These are phyloP conservation scores for Zygosaccharomyces siamensis DNA, from an alignment of 805 yeast species.

Conservation along the genomic window DNA sequence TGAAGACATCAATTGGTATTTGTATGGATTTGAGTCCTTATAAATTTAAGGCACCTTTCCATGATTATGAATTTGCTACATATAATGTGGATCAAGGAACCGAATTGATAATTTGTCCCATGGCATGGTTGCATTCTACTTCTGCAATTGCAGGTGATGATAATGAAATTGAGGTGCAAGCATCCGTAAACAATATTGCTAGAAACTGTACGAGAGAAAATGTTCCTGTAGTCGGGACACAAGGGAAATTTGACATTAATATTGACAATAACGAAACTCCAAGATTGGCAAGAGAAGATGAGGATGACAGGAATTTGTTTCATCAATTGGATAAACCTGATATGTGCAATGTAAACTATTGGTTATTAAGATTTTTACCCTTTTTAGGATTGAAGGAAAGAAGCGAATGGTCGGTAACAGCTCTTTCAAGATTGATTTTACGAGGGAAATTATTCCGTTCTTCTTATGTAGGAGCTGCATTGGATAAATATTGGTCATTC, in stretches of 20 bases:
- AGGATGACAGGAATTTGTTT: slow-evolving; percentile 12
- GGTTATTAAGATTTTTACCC: slow-evolving; percentile 70
- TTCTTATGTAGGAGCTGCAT: slow-evolving; percentile 24
- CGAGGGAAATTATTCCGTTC: background rate
- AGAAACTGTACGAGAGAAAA: slow-evolving; percentile 11
- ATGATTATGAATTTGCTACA: slow-evolving; percentile 63
- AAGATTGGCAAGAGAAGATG: slow-evolving; percentile 11
- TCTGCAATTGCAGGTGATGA: slow-evolving; percentile 35
- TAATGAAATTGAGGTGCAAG: slow-evolving; percentile 12
- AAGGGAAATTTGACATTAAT: slow-evolving; percentile 23
- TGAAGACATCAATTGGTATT: slow-evolving; percentile 65
- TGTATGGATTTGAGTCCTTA: slow-evolving; percentile 95
- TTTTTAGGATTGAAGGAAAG: slow-evolving; percentile 40
- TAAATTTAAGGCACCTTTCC: slow-evolving; percentile 75
- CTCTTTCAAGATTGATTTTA: slow-evolving; percentile 7
- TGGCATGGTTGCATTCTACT: slow-evolving; percentile 72
- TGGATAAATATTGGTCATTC: slow-evolving; percentile 26
- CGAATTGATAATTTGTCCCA: slow-evolving; percentile 65
- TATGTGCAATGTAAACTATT: slow-evolving; percentile 55
- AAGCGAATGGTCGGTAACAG: slow-evolving; percentile 16
- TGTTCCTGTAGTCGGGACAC: slow-evolving; percentile 27
- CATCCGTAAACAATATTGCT: slow-evolving; percentile 11
- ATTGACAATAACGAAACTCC: slow-evolving; percentile 14
- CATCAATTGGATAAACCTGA: slow-evolving; percentile 40
- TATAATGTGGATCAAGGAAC: slow-evolving; percentile 46